These are phyloP conservation scores for Phaeosphaeria sp. DNA, from an alignment of 2,329 filamentous ascomycete species.

Conservation along the genomic window DNA sequence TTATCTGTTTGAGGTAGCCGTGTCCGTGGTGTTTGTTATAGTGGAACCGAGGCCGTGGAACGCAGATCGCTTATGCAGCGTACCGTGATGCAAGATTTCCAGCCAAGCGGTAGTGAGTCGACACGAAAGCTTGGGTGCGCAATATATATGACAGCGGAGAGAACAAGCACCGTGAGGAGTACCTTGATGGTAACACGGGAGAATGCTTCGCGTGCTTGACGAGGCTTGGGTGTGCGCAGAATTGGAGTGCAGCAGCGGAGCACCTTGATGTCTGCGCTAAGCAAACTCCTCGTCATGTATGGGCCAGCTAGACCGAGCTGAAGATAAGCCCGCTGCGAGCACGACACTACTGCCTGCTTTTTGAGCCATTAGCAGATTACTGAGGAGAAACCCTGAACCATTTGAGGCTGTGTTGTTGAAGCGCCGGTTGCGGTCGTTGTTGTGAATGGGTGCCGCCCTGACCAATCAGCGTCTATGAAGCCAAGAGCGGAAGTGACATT, in stretches of 20 bases:
- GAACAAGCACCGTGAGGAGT: conserved; percentile 28
- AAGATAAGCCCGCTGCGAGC: conserved; percentile 1
- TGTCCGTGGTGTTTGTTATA: neutral
- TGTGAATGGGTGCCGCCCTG: neutral
- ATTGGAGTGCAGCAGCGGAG: conserved; percentile 4
- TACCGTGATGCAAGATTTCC: conserved; percentile 7
- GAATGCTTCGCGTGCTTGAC: conserved; percentile 9
- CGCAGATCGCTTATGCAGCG: conserved; percentile 8
- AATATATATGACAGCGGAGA: conserved; percentile 16
- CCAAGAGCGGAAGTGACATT: neutral
- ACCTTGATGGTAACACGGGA: neutral
- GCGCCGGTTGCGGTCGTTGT: conserved; percentile 1
- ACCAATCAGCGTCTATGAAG: neutral
- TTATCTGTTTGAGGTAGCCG: neutral
- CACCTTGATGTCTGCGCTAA: conserved; percentile 33
- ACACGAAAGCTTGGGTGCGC: conserved; percentile 12
- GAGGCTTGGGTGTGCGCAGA: conserved; percentile 7
- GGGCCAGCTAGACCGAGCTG: conserved; percentile 12
- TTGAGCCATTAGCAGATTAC: neutral
- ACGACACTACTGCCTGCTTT: neutral
- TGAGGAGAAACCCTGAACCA: neutral
- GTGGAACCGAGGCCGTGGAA: neutral
- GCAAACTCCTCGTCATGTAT: conserved; percentile 10
- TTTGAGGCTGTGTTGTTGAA: neutral
- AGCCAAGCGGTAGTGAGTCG: conserved; percentile 1